phyloP scores from a whole-genome alignment of 1,284 basidiomycete species.

The Marasmius tenuissimus region DNA sequence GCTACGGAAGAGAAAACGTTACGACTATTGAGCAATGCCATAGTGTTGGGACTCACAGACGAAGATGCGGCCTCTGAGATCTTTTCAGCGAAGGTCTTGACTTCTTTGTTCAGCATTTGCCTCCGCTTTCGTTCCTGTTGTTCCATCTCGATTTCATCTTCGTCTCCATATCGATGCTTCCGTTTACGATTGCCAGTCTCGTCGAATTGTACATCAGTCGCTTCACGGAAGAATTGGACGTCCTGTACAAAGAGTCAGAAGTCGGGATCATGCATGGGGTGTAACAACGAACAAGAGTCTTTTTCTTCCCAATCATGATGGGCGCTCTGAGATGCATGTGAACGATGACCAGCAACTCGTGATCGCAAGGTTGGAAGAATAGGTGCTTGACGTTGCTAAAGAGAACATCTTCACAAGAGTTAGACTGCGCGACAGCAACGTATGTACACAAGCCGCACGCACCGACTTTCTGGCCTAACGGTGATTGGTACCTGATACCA shows the following conservation, averaged over 20 bases:
- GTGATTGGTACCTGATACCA: conserved; percentile 91
- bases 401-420: conserved; percentile 68
- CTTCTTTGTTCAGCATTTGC: conserved; percentile 91
- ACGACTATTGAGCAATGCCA: not conserved
- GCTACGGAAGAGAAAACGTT: conserved; percentile 39
- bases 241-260: conserved; percentile 53
- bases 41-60: conserved; percentile 49
- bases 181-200: conserved; percentile 99
- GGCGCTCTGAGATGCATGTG: conserved; percentile 95
- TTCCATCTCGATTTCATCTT: conserved; percentile 99
- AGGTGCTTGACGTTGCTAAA: conserved; percentile 99
- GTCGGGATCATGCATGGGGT: conserved; percentile 1
- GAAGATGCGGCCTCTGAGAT: conserved; percentile 83
- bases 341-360: conserved; percentile 93
- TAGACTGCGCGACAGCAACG: not conserved
- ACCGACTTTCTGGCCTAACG: conserved; percentile 91
- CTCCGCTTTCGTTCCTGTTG: conserved; percentile 94
- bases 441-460: conserved; percentile 25
- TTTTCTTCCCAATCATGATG: conserved; percentile 99
- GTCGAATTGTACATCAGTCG: conserved; percentile 96
- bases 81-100: conserved; percentile 92
- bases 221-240: conserved; percentile 98
- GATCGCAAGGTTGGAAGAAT: conserved; percentile 99
- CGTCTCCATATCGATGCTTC: conserved; percentile 96
- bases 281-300: conserved; percentile 71